Percentiles rank a stretch among this genome's conserved stretches.
These are phyloP conservation scores for Parafenestella ontariensis DNA, from an alignment of 2,329 filamentous ascomycete genomes.

Conservation along the genomic window DNA sequence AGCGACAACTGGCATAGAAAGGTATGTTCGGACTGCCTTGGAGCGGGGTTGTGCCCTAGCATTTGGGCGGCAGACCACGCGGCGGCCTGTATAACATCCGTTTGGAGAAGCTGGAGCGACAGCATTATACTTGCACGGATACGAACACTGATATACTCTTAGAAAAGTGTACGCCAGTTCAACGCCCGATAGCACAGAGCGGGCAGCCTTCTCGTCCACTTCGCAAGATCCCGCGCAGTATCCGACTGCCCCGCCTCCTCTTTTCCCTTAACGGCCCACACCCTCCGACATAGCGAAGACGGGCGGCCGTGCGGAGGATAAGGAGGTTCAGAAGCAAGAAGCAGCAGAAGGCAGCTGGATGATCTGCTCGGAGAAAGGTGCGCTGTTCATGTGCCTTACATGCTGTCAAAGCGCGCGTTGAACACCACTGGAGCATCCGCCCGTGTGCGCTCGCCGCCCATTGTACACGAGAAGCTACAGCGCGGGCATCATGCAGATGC, in stretches of 20 bases:
- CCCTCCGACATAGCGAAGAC: not conserved
- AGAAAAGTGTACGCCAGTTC: not conserved
- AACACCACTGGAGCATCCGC: not conserved
- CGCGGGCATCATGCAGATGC: not conserved
- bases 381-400: not conserved
- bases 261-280: not conserved
- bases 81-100: not conserved
- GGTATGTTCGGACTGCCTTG: not conserved
- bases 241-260: not conserved
- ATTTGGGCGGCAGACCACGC: not conserved
- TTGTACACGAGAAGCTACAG: not conserved
- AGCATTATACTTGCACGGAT: not conserved
- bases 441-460: not conserved
- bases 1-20: not conserved
- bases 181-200: not conserved
- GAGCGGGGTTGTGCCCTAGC: not conserved
- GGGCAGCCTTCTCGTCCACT: not conserved
- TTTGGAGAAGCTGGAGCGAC: not conserved
- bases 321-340: not conserved
- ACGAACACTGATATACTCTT: not conserved
- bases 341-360: not conserved
- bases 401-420: not conserved
- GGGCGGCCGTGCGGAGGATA: not conserved
- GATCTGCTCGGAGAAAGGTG: not conserved
- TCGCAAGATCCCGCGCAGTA: not conserved